phyloP scores from a whole-genome alignment of 805 yeast species.

The Brettanomyces bruxellensis region DNA sequence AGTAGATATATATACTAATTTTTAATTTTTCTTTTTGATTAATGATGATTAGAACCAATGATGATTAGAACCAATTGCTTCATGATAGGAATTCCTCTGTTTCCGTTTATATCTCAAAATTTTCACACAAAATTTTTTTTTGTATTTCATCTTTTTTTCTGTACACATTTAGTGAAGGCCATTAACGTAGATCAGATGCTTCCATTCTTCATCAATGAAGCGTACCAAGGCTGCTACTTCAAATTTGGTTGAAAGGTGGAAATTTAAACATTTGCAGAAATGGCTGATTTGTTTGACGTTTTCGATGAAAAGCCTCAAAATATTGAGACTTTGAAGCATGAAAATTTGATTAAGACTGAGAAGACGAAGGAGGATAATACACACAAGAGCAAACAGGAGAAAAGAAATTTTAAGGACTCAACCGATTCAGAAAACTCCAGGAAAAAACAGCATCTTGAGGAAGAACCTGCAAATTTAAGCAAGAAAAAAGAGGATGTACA shows the following conservation, averaged over 20 bases:
- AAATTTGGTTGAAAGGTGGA: too few relatives aligned
- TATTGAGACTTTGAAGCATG: conserved; percentile 13
- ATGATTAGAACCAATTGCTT: too few relatives aligned
- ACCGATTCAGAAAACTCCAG: conserved; percentile 17
- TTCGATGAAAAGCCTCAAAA: conserved; percentile 44
- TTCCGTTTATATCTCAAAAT: neutral
- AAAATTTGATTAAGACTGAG: conserved; percentile 3
- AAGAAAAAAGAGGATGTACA: conserved; percentile 28
- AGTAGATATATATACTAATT: too few relatives aligned
- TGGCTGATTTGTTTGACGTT: conserved; percentile 54
- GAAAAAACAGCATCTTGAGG: conserved; percentile 17
- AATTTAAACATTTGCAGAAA: conserved; percentile 2
- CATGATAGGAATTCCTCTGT: too few relatives aligned
- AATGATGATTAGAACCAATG: too few relatives aligned
- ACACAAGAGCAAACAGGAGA: neutral
- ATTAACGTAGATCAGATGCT: too few relatives aligned
- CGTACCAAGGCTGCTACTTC: too few relatives aligned
- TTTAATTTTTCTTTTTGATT: neutral
- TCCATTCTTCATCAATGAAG: too few relatives aligned
- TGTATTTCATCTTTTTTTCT: neutral
- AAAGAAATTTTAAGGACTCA: conserved; percentile 11
- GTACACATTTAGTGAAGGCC: too few relatives aligned
- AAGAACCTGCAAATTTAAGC: conserved; percentile 23
- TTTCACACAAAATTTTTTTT: neutral
- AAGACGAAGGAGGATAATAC: conserved; percentile 5